Percentiles rank a stretch among this genome's conserved stretches.
Conservation (phyloP, 2,329 filamentous ascomycete species). For the Curvularia hawaiiensis region DNA sequence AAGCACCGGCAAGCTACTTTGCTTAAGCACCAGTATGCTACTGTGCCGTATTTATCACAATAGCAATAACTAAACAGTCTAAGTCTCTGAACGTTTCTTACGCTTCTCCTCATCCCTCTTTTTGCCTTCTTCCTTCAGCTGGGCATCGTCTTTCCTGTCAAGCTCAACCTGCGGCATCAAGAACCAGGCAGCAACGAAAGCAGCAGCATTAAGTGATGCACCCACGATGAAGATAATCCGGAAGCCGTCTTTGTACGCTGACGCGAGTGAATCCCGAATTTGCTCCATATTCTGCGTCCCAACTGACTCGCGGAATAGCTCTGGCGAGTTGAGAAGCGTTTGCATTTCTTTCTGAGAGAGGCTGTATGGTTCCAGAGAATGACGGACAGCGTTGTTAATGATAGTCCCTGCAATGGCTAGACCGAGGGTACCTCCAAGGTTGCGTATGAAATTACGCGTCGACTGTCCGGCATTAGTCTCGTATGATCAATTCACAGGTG, state of each 20-base stretch:
- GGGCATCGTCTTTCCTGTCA: constrained; percentile 22
- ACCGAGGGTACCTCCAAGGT: constrained; percentile 63
- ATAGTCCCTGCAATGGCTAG: constrained; percentile 55
- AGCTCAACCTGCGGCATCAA: constrained; percentile 28
- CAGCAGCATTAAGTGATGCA: constrained; percentile 21
- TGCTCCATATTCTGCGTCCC: constrained; percentile 15
- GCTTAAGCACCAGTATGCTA: too few relatives aligned
- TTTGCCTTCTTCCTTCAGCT: constrained; percentile 27
- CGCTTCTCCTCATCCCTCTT: constrained; percentile 16
- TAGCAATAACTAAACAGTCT: neutral
- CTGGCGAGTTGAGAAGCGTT: constrained; percentile 24
- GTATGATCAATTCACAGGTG: neutral
- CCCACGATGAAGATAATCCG: constrained; percentile 25
- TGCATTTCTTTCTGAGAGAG: constrained; percentile 18
- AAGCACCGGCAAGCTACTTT: too few relatives aligned
- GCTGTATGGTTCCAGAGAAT: constrained; percentile 13
- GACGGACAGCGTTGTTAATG: constrained; percentile 37
- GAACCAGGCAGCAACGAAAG: constrained; percentile 24
- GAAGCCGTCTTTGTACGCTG: constrained; percentile 25
- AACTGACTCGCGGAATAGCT: constrained; percentile 11
- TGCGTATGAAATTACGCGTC: constrained; percentile 67
- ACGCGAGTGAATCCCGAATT: constrained; percentile 12
- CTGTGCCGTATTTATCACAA: too few relatives aligned
- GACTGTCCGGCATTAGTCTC: constrained; percentile 35
- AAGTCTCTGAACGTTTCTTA: neutral